These are phyloP conservation scores for Notholithocarpus densiflorus DNA, from an alignment of 306 rosid species.

Conservation along the genomic window DNA sequence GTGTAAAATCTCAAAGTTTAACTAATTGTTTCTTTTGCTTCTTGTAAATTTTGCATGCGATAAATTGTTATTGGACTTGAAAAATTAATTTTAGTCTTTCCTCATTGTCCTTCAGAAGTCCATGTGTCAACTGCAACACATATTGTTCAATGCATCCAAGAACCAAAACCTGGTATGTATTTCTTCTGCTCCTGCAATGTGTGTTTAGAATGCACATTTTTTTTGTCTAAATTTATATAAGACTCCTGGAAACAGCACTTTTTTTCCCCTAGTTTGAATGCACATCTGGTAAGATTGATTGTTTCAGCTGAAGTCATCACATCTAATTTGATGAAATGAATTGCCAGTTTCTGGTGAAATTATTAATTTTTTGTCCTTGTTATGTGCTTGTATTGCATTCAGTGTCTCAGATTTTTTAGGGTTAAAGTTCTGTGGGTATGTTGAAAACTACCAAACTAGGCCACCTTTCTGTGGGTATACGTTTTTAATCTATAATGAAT, in stretches of 20 bases:
- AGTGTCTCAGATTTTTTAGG: neutral
- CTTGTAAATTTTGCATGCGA: neutral
- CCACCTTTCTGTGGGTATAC: neutral
- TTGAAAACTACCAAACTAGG: neutral
- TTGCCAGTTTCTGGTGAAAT: neutral
- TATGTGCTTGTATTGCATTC: neutral
- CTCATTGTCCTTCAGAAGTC: neutral
- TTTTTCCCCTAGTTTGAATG: neutral
- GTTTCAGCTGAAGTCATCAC: neutral
- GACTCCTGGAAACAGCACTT: neutral
- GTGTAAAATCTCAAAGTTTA: neutral
- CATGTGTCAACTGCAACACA: conserved; percentile 10
- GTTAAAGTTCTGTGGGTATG: neutral
- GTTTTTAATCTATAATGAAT: neutral
- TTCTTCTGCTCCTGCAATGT: neutral
- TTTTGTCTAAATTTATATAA: neutral
- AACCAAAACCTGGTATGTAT: conserved; percentile 13
- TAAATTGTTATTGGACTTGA: neutral
- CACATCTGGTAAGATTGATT: neutral
- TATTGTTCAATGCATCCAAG: neutral
- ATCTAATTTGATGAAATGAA: neutral
- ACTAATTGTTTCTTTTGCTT: neutral
- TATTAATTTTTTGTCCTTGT: neutral
- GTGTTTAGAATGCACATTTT: neutral
- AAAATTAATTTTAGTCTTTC: neutral